Evolutionary conservation across 2,329 filamentous ascomycete species (phyloP).

Genomic region (Paracamarosporium sp.): DNA sequence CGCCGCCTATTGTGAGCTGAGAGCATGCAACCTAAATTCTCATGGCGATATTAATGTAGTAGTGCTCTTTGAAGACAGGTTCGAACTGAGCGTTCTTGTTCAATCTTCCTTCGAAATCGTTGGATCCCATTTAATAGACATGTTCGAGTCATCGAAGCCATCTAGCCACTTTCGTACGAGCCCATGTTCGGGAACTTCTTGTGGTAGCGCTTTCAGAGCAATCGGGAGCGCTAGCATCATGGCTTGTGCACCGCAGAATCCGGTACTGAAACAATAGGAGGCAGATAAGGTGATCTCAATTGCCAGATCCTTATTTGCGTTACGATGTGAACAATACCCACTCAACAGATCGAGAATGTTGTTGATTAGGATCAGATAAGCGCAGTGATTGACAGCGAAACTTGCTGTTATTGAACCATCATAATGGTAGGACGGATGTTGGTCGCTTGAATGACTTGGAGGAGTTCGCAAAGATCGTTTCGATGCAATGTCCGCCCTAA

Average conservation of each 20-base stretch:
- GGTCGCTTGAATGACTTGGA: background rate
- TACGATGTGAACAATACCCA: background rate
- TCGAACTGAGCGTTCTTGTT: too few relatives aligned
- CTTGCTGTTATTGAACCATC: background rate
- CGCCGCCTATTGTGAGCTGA: too few relatives aligned
- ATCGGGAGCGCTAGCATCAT: conserved; percentile 5
- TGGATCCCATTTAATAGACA: background rate
- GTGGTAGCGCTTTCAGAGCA: background rate
- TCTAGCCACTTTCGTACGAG: background rate
- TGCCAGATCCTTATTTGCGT: background rate
- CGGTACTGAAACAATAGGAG: background rate
- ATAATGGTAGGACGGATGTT: background rate
- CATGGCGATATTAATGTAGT: too few relatives aligned
- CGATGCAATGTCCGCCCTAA: background rate
- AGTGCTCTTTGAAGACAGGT: too few relatives aligned
- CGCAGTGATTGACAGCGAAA: conserved; percentile 7
- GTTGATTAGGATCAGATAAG: conserved; percentile 8
- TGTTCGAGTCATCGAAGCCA: background rate
- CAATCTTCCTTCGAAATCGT: background rate
- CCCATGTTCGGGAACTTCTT: background rate
- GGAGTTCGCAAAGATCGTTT: background rate
- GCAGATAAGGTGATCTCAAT: conserved; percentile 1
- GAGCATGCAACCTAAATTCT: too few relatives aligned
- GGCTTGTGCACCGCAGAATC: conserved; percentile 8
- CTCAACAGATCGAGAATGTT: background rate